Conservation (phyloP, 495 filamentous ascomycete genomes). For the Podospora anserina region DNA sequence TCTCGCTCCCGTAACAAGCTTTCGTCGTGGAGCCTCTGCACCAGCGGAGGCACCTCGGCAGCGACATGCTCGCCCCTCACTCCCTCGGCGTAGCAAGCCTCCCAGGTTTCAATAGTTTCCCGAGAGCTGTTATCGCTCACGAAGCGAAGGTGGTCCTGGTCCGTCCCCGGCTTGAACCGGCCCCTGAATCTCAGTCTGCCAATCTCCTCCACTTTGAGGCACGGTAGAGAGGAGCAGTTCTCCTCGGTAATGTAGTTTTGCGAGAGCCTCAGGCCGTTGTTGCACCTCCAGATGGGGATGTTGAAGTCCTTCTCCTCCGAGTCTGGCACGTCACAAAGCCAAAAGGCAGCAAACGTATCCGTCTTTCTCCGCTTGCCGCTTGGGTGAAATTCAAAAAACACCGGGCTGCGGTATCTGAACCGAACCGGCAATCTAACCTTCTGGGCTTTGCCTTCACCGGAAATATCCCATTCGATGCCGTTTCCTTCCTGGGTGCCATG, state of each 20-base stretch:
- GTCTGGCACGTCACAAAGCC: conserved; percentile 82
- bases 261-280: conserved; percentile 65
- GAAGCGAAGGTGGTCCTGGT: conserved; percentile 79
- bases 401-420: conserved; percentile 79
- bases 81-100: conserved; percentile 82
- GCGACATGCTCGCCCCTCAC: conserved; percentile 65
- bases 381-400: conserved; percentile 81
- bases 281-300: conserved; percentile 82
- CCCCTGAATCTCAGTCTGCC: conserved; percentile 76
- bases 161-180: conserved; percentile 84
- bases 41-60: conserved; percentile 61
- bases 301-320: conserved; percentile 71
- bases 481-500: conserved; percentile 54
- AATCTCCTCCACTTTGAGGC: conserved; percentile 65
- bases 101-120: conserved; percentile 93
- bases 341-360: conserved; percentile 73
- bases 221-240: conserved; percentile 62
- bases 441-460: conserved; percentile 46
- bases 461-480: conserved; percentile 65
- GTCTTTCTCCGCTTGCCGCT: conserved; percentile 60
- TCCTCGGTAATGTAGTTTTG: conserved; percentile 87
- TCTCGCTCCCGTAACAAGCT: conserved; percentile 74
- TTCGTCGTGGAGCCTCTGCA: conserved; percentile 72
- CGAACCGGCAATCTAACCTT: conserved; percentile 79
- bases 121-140: conserved; percentile 82